Evolutionary conservation across 768 basidiomycete genomes (phyloP), one percentile per base, ranked within the genome.

Genomic region (Panaeolus cyanescens): DNA sequence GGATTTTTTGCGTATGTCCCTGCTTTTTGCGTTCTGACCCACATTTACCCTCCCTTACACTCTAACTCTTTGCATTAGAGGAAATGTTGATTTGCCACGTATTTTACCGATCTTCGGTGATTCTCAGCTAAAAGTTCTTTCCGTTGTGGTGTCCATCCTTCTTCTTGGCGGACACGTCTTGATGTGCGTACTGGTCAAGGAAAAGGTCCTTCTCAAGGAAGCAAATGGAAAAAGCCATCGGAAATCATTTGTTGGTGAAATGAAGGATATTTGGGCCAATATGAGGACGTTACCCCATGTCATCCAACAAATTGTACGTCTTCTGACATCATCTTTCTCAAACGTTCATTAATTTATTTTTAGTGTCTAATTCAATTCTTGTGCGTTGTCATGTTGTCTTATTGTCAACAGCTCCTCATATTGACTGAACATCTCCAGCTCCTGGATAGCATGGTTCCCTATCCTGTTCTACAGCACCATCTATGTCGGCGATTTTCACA

Each of bases 381-480:
- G 89, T 92, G 70, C 67, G 87, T 74, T 28, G n/a, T 56, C 56
- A 5, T 54, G 5, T 50, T 13, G 25, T 4, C 30, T 50, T 22
- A 28, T 28, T 50, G 4, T 50, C n/a, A n/a, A n/a, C n/a, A n/a
- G n/a, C n/a, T n/a, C n/a, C n/a, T 20, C 2, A 50, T 32, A n/a
- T 12, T 5, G 25, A 8, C 53, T 55, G 15, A 45, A 19, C 2
- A 50, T 33, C 17, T 15, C 10, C 59, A 93, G 92, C 62, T 83
- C 87, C 12, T 96, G 88, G 88, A 80, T 95, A 61, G 91, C 86
- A 7, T 98, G 96, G 96, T 97, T 96, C 69, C 95, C 96, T 0
- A 76, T 95, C 25, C 80, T 96, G 1, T 95, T 96, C 75, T 96
- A 94, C 77, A 90, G 88, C 3, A 90, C 91, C 1, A 78, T 93